These are phyloP conservation scores for Neonectria ditissima DNA, from an alignment of 2,329 filamentous ascomycete genomes.

Conservation along the genomic window DNA sequence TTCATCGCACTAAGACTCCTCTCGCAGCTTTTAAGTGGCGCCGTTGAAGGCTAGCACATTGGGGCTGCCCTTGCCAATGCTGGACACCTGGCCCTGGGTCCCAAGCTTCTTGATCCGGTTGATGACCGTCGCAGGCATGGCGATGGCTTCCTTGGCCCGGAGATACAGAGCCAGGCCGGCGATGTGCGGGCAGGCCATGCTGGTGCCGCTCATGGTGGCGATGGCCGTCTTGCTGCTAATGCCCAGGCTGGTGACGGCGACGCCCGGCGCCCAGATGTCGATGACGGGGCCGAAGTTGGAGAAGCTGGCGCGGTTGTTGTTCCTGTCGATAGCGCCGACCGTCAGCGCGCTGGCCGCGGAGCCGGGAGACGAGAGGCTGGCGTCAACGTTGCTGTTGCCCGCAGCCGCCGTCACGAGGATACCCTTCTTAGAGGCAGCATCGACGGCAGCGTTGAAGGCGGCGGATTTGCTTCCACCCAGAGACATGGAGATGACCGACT, in stretches of 20 bases:
- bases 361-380: slow-evolving; percentile 58
- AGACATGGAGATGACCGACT: slow-evolving; percentile 67
- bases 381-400: slow-evolving; percentile 61
- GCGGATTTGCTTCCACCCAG: slow-evolving; percentile 60
- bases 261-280: slow-evolving; percentile 65
- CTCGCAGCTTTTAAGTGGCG: slow-evolving; percentile 11
- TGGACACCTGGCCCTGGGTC: slow-evolving; percentile 53
- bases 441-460: slow-evolving; percentile 63
- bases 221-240: slow-evolving; percentile 55
- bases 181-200: slow-evolving; percentile 72
- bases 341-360: slow-evolving; percentile 62
- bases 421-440: slow-evolving; percentile 58
- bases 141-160: slow-evolving; percentile 45
- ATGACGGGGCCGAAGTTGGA: slow-evolving; percentile 63
- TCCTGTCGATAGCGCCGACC: slow-evolving; percentile 61
- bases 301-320: slow-evolving; percentile 56
- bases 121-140: slow-evolving; percentile 57
- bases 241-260: slow-evolving; percentile 60
- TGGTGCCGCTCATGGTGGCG: slow-evolving; percentile 67
- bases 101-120: slow-evolving; percentile 56
- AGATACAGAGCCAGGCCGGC: slow-evolving; percentile 71
- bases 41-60: slow-evolving; percentile 65
- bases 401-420: slow-evolving; percentile 67
- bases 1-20: neutral
- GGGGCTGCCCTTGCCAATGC: slow-evolving; percentile 50